A percentile compares a stretch with the other conserved stretches of the same genome.
Conservation (phyloP, 768 basidiomycete species). For the Tulasnella sp. region DNA sequence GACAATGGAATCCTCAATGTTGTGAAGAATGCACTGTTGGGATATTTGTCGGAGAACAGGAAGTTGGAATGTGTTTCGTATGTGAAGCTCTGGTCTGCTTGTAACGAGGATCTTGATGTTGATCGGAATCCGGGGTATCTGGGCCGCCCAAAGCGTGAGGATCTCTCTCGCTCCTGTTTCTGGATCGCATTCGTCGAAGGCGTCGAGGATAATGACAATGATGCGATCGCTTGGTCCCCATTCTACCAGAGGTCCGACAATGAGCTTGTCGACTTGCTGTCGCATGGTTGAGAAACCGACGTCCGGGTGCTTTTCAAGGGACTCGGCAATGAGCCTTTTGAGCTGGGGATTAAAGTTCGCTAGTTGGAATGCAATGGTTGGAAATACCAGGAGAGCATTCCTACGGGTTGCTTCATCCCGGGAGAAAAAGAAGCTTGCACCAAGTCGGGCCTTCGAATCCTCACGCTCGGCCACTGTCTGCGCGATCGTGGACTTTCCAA, state of each 20-base stretch:
- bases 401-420: conserved; percentile 29
- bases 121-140: conserved; percentile 32
- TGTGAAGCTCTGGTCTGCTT: conserved; percentile 35
- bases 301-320: conserved; percentile 11
- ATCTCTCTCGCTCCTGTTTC: conserved; percentile 24
- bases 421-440: conserved; percentile 35
- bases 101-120: conserved; percentile 39
- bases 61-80: conserved; percentile 25
- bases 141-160: conserved; percentile 31
- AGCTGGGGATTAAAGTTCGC: conserved; percentile 29
- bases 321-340: not conserved
- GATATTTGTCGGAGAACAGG: not conserved
- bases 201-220: conserved; percentile 39
- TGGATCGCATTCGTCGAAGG: conserved; percentile 38
- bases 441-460: conserved; percentile 32
- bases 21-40: conserved; percentile 13
- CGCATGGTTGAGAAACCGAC: conserved; percentile 29
- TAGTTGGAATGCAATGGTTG: conserved; percentile 37
- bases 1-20: conserved; percentile 19
- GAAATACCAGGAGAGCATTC: conserved; percentile 33
- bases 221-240: conserved; percentile 6
- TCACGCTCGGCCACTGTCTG: conserved; percentile 36
- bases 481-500: conserved; percentile 42
- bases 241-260: conserved; percentile 25
- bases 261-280: conserved; percentile 29